These are phyloP conservation scores for Hortiboletus campestris DNA, from an alignment of 768 basidiomycete species.

Conservation along the genomic window DNA sequence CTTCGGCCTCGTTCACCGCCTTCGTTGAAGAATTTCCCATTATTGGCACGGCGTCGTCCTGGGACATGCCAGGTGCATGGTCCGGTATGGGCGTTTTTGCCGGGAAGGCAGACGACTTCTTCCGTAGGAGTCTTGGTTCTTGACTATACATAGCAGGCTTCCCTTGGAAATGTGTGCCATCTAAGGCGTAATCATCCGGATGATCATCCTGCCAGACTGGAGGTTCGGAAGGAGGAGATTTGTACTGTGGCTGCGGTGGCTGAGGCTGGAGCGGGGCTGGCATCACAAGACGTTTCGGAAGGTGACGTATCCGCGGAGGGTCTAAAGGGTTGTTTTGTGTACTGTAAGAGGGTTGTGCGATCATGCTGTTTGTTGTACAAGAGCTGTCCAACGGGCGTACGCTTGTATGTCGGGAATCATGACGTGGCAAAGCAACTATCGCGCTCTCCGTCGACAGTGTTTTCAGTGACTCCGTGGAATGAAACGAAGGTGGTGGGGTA, in stretches of 20 bases:
- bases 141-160: slow-evolving; percentile 7
- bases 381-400: slow-evolving; percentile 10
- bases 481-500: slow-evolving; percentile 2
- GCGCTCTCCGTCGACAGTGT: slow-evolving; percentile 1
- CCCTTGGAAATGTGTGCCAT: slow-evolving; percentile 4
- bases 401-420: slow-evolving; percentile 7
- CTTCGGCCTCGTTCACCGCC: slow-evolving; percentile 15
- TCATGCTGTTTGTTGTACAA: background rate
- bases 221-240: slow-evolving; percentile 5
- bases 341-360: slow-evolving; percentile 5
- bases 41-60: slow-evolving; percentile 7
- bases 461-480: background rate
- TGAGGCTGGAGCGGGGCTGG: slow-evolving; percentile 59
- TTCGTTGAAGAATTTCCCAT: slow-evolving; percentile 9
- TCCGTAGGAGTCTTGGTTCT: slow-evolving; percentile 23
- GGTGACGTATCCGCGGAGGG: slow-evolving; percentile 32
- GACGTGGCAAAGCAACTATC: background rate
- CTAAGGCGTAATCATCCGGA: slow-evolving; percentile 2
- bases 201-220: slow-evolving; percentile 4
- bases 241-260: slow-evolving; percentile 13
- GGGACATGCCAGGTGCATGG: slow-evolving; percentile 15
- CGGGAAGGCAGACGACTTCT: slow-evolving; percentile 24
- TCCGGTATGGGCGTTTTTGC: slow-evolving; percentile 26
- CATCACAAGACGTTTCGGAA: slow-evolving; percentile 73
- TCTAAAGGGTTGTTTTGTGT: slow-evolving; percentile 10